Evolutionary conservation across 345 rosid genomes (phyloP), one percentile per base, ranked within the genome.

Genomic region (Combretum micranthum): DNA sequence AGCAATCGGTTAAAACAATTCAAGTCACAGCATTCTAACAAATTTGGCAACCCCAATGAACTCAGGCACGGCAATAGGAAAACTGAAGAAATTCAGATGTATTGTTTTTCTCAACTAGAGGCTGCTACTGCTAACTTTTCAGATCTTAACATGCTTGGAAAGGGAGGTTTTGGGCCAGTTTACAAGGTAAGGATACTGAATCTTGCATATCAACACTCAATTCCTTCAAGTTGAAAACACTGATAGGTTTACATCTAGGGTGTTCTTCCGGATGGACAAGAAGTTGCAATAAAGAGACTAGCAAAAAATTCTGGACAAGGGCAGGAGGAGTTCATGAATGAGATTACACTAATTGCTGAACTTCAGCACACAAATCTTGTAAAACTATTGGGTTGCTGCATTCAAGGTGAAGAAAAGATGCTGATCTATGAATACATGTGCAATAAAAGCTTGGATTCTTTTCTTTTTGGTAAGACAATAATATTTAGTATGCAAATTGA

Each of bases 321-420:
- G n/a, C 37, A 43, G 8, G 75, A 65, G 52, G 82, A 77, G 64
- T 77, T 77, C 77, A 65, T 71, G 77, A 74, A 78, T 47, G 79
- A 78, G 69, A 70, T 78, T 4, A 74, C 55, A 42, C 53, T 78
- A 45, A 78, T 78, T 21, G 83, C 83, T 0, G 73, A 62, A 66
- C 77, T 78, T 22, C 83, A 78, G 32, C 83, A 74, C 57, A 68
- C 67, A 51, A 75, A 79, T 60, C 69, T 79, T 0, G 80, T 79
- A 20, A 69, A 69, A 43, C 57, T 79, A 20, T 44, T 75, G 0
- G 80, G 80, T 56, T 75, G 80, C 68, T 75, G 83, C 69, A 18
- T 59, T 12, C 73, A 79, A 57, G 63, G 53, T 46, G 78, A 72
- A 21, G 83, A 79, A 65, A 79, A 79, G 57, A 70, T 79, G 67